These are phyloP conservation scores for Endotrypanum monterogeii DNA, from an alignment of 208 protist species.

Conservation along the genomic window DNA sequence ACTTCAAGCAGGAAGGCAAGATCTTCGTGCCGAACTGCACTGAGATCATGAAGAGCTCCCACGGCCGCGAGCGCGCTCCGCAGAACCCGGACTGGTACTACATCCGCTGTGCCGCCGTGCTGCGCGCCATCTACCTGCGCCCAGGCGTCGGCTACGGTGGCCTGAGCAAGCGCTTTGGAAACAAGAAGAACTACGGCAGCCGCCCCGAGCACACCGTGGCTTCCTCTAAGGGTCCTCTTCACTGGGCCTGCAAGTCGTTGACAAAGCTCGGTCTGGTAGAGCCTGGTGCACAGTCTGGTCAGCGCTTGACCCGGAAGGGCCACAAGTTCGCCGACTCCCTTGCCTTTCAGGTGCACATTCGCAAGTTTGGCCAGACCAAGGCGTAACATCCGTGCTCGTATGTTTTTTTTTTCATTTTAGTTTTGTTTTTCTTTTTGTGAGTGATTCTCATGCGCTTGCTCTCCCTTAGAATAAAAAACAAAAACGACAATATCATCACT, in stretches of 20 bases:
- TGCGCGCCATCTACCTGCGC: constrained; percentile 97
- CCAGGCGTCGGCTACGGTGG: constrained; percentile 93
- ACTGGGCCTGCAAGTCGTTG: constrained; percentile 95
- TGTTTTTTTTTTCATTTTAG: not conserved
- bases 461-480: not conserved
- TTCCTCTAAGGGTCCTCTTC: constrained; percentile 88
- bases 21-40: constrained; percentile 95
- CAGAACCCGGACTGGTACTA: constrained; percentile 99
- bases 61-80: constrained; percentile 96
- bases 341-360: constrained; percentile 52
- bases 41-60: constrained; percentile 97
- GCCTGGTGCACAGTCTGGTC: constrained; percentile 78
- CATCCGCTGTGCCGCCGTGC: constrained; percentile 96
- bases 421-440: constrained; percentile 5
- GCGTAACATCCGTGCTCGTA: constrained; percentile 9
- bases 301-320: constrained; percentile 93
- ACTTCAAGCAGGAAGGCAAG: constrained; percentile 97
- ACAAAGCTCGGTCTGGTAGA: constrained; percentile 93
- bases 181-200: constrained; percentile 90
- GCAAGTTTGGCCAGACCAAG: constrained; percentile 25
- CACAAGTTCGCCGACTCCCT: constrained; percentile 96
- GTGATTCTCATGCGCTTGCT: not conserved
- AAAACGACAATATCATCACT: not conserved
- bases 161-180: constrained; percentile 94
- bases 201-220: constrained; percentile 87